These are phyloP conservation scores for Colletotrichum siamense DNA, from an alignment of 2,329 filamentous ascomycete species.

Conservation along the genomic window DNA sequence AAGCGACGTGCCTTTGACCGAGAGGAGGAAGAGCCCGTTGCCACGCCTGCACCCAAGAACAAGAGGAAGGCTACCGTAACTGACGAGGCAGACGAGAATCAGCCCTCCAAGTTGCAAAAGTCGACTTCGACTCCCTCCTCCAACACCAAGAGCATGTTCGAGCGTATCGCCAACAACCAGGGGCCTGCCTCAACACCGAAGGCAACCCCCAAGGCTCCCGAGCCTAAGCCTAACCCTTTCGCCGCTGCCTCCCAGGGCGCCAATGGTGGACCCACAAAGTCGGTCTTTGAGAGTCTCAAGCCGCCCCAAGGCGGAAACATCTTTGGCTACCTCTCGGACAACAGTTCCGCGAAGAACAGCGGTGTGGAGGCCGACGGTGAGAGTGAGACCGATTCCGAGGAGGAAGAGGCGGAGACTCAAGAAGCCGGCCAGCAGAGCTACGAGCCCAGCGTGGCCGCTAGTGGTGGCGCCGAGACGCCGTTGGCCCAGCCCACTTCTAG, in stretches of 20 bases:
- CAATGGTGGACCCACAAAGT: constrained; percentile 44
- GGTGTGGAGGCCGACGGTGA: constrained; percentile 53
- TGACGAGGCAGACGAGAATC: constrained; percentile 50
- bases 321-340: constrained; percentile 65
- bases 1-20: constrained; percentile 55
- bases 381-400: constrained; percentile 49
- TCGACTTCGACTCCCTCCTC: constrained; percentile 52
- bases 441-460: constrained; percentile 47
- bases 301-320: constrained; percentile 50
- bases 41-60: constrained; percentile 47
- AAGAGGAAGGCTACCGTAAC: constrained; percentile 57
- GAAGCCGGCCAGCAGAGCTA: constrained; percentile 48
- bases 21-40: constrained; percentile 38
- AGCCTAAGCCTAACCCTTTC: constrained; percentile 37
- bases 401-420: constrained; percentile 43
- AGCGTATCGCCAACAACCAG: constrained; percentile 60
- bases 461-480: constrained; percentile 45
- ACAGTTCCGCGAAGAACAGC: constrained; percentile 60
- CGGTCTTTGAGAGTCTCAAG: constrained; percentile 48
- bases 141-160: constrained; percentile 61
- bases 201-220: constrained; percentile 30
- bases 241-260: constrained; percentile 36
- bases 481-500: constrained; percentile 37
- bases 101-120: constrained; percentile 57
- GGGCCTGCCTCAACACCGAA: constrained; percentile 36